Base-by-base conservation (phyloP, 163 green algal species). In the Volvox carteri region DNA sequence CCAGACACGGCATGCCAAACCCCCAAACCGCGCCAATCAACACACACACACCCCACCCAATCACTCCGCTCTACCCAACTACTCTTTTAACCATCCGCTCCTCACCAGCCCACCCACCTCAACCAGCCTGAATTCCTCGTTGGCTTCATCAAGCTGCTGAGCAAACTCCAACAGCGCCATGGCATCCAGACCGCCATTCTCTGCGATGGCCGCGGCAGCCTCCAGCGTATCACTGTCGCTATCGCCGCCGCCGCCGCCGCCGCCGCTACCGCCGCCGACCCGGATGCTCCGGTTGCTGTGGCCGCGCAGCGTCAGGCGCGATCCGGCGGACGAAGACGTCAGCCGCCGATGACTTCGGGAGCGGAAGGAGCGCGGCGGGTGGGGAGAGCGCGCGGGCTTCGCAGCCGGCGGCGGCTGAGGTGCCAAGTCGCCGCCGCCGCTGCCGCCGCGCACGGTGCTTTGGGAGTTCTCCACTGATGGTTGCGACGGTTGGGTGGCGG, bases 101-200 rank as follows among this genome's bases (percentile, higher is more conserved):
- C 33, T n/a, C 39, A 78, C 5, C 16, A n/a, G n/a, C n/a, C n/a
- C n/a, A 30, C 79, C 62, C 48, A 88, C 83, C 68, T 81, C 83
- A 11, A 88, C 83, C 25, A 88, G 68, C 68, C 60, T 81, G 50
- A 88, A 88, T 48, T 88, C 68, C 83, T 88, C 68, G 23, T 62
- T 73, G 4, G 16, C 68, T 11, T 18, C 3, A 54, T 88, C 83
- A 46, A 88, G 83, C 25, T 35, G 48, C 48, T 60, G 46, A 30
- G 52, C 83, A 2, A 88, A 54, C 48, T 60, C 28, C 35, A 88
- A 16, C 83, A 88, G 83, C 35, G 54, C 68, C 12, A 46, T 11
- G 28, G 70, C 28, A 14, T 88, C 50, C 68, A 88, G 25, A 8
- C 68, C 83, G 11, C 28, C 50, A 3, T 80, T 23, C 0, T 42